Evolutionary conservation across 345 rosid species (phyloP).

Genomic region (Tarenaya hassleriana): DNA sequence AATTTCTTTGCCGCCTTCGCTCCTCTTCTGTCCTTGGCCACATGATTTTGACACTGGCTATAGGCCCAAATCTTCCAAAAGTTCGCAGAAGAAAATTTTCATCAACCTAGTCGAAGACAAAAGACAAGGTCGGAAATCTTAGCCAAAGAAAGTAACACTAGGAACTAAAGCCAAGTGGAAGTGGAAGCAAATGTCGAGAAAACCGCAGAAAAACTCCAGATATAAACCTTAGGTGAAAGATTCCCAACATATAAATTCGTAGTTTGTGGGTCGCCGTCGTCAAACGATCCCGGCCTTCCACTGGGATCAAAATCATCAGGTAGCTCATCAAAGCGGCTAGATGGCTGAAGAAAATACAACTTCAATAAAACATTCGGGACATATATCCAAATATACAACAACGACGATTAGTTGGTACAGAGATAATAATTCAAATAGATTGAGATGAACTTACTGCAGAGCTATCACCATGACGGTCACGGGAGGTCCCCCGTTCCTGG

Average conservation of each 20-base stretch:
- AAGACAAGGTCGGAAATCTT: conserved; percentile 10
- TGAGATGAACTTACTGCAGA: conserved; percentile 47
- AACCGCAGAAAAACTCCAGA: conserved; percentile 41
- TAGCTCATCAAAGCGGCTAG: conserved; percentile 93
- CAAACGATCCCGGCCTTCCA: conserved; percentile 97
- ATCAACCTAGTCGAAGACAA: conserved; percentile 58
- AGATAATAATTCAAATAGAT: background rate
- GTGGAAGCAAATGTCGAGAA: conserved; percentile 4
- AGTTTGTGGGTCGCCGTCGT: conserved; percentile 99
- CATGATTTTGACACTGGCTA: conserved; percentile 99
- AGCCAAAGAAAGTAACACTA: conserved; percentile 2
- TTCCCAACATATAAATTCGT: conserved; percentile 97
- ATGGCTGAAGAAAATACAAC: conserved; percentile 49
- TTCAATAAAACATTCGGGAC: conserved; percentile 15
- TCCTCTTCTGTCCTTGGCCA: conserved; percentile 99
- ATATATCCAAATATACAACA: background rate
- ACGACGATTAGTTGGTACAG: background rate
- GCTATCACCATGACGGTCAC: conserved; percentile 60
- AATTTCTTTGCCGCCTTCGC: conserved; percentile 83
- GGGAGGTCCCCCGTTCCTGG: conserved; percentile 77
- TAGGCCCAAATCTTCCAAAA: conserved; percentile 99
- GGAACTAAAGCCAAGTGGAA: background rate
- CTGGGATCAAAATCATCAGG: conserved; percentile 98
- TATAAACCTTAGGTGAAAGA: conserved; percentile 76
- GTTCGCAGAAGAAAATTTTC: conserved; percentile 96